These are phyloP conservation scores for Leishmania aethiopica DNA, from an alignment of 208 protist species.

Conservation along the genomic window DNA sequence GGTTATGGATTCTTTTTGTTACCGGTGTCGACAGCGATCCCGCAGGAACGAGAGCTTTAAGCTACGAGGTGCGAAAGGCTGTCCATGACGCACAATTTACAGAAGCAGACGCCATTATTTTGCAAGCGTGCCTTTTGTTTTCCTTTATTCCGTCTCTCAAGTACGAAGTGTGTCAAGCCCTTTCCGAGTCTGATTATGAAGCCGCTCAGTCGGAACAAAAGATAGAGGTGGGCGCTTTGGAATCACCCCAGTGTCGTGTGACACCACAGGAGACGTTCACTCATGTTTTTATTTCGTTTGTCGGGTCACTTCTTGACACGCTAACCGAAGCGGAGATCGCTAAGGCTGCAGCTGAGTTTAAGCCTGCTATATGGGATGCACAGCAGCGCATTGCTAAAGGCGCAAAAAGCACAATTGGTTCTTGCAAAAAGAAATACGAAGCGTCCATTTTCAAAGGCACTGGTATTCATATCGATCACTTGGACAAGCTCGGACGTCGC, in stretches of 20 bases:
- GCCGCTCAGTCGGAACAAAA: constrained; percentile 3
- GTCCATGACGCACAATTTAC: constrained; percentile 62
- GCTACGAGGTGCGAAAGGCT: constrained; percentile 63
- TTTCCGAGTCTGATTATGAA: constrained; percentile 49
- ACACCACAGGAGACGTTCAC: constrained; percentile 55
- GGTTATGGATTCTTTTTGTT: constrained; percentile 69
- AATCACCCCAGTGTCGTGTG: constrained; percentile 17
- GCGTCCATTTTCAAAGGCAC: constrained; percentile 30
- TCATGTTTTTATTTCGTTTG: constrained; percentile 42
- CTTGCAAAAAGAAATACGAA: constrained; percentile 12
- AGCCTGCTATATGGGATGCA: constrained; percentile 62
- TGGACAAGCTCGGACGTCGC: constrained; percentile 70
- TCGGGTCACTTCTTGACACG: constrained; percentile 71
- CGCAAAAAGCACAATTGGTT: constrained; percentile 33
- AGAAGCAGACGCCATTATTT: constrained; percentile 43
- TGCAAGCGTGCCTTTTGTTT: constrained; percentile 58
- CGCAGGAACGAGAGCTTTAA: constrained; percentile 40
- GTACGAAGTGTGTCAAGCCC: constrained; percentile 47
- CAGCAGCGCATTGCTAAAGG: constrained; percentile 55
- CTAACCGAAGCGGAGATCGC: constrained; percentile 67
- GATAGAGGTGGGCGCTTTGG: constrained; percentile 9
- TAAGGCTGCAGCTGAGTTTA: constrained; percentile 48
- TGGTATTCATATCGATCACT: constrained; percentile 75
- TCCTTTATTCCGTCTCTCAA: constrained; percentile 62
- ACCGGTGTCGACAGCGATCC: constrained; percentile 66